phyloP scores from a whole-genome alignment of 371 early-diverging fungal species.

The Rhizopus arrhizus region DNA sequence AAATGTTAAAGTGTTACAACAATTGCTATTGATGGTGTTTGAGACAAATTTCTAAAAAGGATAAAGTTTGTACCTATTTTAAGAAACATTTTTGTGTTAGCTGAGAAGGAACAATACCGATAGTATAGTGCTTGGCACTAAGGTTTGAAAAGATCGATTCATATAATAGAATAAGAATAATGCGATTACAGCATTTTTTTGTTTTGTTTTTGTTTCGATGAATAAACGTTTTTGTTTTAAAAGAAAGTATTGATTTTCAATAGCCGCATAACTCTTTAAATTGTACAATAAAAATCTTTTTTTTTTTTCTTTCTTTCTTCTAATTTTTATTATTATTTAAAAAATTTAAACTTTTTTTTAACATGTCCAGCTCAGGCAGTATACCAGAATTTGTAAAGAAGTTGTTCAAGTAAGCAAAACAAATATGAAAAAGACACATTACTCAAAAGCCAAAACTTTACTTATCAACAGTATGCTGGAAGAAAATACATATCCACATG shows the following conservation, averaged over 20 bases:
- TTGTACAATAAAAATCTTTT: not conserved
- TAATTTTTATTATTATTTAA: not conserved
- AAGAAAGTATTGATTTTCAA: too few species aligned
- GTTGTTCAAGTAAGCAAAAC: constrained; percentile 38
- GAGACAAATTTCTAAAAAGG: not conserved
- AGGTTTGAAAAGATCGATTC: not conserved
- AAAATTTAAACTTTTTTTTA: not conserved
- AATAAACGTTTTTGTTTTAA: not conserved
- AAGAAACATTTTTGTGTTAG: not conserved
- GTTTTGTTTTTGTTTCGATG: not conserved
- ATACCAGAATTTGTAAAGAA: constrained; percentile 58
- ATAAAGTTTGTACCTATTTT: constrained; percentile 5
- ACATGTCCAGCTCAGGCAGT: constrained; percentile 15
- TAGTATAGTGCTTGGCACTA: not conserved
- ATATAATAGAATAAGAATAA: not conserved
- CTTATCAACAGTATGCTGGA: constrained; percentile 57
- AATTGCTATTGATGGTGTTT: not conserved
- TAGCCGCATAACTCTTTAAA: not conserved
- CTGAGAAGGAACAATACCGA: not conserved
- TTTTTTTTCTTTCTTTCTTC: constrained; percentile 3
- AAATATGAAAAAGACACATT: not conserved
- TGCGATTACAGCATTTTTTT: not conserved
- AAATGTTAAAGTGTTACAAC: not conserved
- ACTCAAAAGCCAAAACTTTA: too few species aligned
- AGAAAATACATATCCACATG: constrained; percentile 67